A percentile compares a stretch with the other conserved stretches of the same genome.
Evolutionary conservation across 139 green algal species (phyloP).

Genomic region (Closterium sp.): DNA sequence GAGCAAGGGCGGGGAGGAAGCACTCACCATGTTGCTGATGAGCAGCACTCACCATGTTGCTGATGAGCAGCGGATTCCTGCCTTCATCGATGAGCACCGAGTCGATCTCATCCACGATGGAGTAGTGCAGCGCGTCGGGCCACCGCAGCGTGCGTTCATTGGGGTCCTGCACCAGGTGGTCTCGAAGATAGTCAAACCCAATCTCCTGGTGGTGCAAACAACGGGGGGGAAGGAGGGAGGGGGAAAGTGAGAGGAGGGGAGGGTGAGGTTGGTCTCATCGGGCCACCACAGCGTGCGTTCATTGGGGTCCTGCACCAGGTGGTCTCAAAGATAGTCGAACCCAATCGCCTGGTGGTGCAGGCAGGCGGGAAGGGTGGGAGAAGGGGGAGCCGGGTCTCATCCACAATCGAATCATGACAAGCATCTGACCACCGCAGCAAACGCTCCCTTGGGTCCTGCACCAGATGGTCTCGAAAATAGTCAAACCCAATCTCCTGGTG

Average conservation of each 20-base stretch:
- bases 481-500: conserved; percentile 60
- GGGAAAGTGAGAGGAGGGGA: too few relatives aligned
- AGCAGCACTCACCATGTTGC: not conserved
- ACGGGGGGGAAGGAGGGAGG: too few relatives aligned
- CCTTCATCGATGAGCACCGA: conserved; percentile 78
- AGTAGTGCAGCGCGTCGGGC: conserved; percentile 64
- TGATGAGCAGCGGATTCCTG: conserved; percentile 68
- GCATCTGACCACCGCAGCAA: conserved; percentile 16
- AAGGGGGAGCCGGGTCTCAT: not conserved
- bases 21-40: not conserved
- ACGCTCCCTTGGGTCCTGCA: conserved; percentile 1
- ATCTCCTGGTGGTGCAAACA: conserved; percentile 40
- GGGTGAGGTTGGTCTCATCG: conserved; percentile 58
- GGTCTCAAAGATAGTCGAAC: conserved; percentile 77
- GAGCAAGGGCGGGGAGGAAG: too few relatives aligned
- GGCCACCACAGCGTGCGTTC: too few relatives aligned
- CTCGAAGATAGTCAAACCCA: conserved; percentile 70
- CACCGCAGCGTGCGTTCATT: not conserved
- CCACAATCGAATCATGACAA: too few relatives aligned
- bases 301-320: conserved; percentile 53
- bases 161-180: conserved; percentile 67
- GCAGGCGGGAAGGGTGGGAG: not conserved
- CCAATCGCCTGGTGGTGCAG: conserved; percentile 55
- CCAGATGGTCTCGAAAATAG: conserved; percentile 80
- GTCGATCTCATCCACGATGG: conserved; percentile 85